Percentiles rank a stretch among this genome's conserved stretches.
Conservation (phyloP, 257 asterid genomes). For the Dorcoceras hygrometricum region DNA sequence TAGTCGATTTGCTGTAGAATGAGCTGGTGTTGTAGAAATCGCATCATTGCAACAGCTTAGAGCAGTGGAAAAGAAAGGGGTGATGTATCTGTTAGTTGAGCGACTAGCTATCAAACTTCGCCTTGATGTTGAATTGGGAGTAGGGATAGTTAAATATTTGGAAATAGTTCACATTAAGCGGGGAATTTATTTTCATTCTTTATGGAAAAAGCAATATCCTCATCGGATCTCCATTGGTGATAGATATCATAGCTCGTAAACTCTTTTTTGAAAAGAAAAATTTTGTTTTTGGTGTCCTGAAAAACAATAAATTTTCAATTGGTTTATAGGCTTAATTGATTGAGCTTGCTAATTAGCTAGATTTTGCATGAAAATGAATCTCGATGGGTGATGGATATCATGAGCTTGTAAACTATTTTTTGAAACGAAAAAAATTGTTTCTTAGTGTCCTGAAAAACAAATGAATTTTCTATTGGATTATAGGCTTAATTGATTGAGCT, state of each 20-base stretch:
- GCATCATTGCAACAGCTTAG: too few species aligned
- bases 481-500: neutral
- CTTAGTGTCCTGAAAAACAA: neutral
- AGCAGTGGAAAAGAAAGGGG: neutral
- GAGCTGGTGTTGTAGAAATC: neutral
- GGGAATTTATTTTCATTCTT: neutral
- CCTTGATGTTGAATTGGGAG: neutral
- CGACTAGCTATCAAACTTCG: neutral
- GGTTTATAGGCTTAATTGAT: neutral
- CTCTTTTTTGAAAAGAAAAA: neutral
- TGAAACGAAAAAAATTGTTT: neutral
- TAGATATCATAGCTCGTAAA: too few species aligned
- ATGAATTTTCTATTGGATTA: neutral
- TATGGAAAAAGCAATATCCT: too few species aligned
- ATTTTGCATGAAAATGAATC: neutral
- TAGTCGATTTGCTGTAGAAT: neutral
- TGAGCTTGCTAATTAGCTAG: neutral
- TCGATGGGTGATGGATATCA: too few species aligned
- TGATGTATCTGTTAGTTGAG: neutral
- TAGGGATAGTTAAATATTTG: neutral
- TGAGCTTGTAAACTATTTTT: neutral
- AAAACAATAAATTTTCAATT: too few species aligned
- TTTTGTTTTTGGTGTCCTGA: neutral
- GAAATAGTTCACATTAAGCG: too few species aligned
- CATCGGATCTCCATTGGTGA: too few species aligned